Evolutionary conservation across 2,329 filamentous ascomycete species (phyloP), one percentile per base, ranked within the genome.

Genomic region (Neobulgaria alba): DNA sequence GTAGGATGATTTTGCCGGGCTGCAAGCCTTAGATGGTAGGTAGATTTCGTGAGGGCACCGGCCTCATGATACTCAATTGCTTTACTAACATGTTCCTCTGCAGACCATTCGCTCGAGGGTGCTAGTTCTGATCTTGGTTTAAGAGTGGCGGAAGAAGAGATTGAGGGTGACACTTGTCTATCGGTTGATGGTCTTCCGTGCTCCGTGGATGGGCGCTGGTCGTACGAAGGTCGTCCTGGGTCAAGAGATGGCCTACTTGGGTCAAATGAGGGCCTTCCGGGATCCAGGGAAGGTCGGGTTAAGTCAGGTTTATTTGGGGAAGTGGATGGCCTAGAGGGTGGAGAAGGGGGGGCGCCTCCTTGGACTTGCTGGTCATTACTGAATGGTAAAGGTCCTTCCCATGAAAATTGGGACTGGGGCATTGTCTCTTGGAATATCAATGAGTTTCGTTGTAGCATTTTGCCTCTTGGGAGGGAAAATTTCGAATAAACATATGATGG

Each of bases 21-120:
- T 3, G 92, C 92, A 45, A 94, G 76, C 23, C 92, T 83, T 33
- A 98, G 73, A 59, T 98, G 92, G 58, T 96, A 98, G 0, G 92
- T 96, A 0, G 90, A 96, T 62, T 96, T 89, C 48, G 89, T 88
- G 20, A 95, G 68, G 9, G 85, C 82, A 14, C 90, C 90, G 34
- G 81, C 79, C 59, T 95, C 86, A 57, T 98, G 92, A 45, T 87
- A 82, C 47, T 86, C 80, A 42, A 98, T 92, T 7, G 87, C 92
- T 64, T 90, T 92, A 19, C 82, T 74, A 33, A 96, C 76, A 59
- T 98, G 90, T 45, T 96, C 84, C 51, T 96, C 89, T 0, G 86
- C 72, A 3, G 85, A 82, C 57, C 87, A 78, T 21, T 88, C 84
- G 2, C 77, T 73, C 31, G 69, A 67, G 16, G 76, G 69, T 3